phyloP scores from a whole-genome alignment of 768 basidiomycete genomes.

The Lentinula guzmanii region DNA sequence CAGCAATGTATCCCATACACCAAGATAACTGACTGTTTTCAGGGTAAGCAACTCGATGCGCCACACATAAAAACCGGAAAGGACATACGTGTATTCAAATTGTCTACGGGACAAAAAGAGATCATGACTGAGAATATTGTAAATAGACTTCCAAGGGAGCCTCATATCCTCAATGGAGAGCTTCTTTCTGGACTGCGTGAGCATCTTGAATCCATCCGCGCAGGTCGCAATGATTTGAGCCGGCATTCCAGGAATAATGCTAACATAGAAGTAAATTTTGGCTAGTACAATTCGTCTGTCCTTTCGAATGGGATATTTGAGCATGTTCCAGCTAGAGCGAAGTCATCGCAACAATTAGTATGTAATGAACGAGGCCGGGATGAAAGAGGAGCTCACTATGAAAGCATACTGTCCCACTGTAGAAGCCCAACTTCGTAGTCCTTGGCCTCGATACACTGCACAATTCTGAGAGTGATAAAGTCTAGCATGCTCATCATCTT shows the following conservation, averaged over 20 bases:
- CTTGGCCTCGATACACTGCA: slow-evolving; percentile 70
- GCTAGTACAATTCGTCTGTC: slow-evolving; percentile 68
- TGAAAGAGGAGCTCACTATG: slow-evolving; percentile 43
- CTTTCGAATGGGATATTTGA: slow-evolving; percentile 85
- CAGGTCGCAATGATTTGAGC: slow-evolving; percentile 61
- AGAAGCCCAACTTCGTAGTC: slow-evolving; percentile 79
- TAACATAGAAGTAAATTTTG: slow-evolving; percentile 74
- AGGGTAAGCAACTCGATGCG: neutral
- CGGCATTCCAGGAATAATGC: slow-evolving; percentile 73
- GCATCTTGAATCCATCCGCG: slow-evolving; percentile 52
- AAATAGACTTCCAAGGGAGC: slow-evolving; percentile 79
- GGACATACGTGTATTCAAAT: slow-evolving; percentile 68
- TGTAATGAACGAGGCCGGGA: neutral
- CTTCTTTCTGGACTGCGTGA: slow-evolving; percentile 68
- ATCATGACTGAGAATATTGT: slow-evolving; percentile 62
- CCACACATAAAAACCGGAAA: slow-evolving; percentile 6
- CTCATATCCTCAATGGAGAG: slow-evolving; percentile 72
- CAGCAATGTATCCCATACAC: slow-evolving; percentile 70
- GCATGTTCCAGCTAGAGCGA: slow-evolving; percentile 60
- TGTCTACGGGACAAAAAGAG: slow-evolving; percentile 73
- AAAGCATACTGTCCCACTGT: slow-evolving; percentile 76
- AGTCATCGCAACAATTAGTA: slow-evolving; percentile 8
- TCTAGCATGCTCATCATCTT: slow-evolving; percentile 75
- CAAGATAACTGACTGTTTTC: slow-evolving; percentile 59
- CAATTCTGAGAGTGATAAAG: slow-evolving; percentile 59